Conservation (phyloP, 768 basidiomycete species). For the Pisolithus microcarpus region DNA sequence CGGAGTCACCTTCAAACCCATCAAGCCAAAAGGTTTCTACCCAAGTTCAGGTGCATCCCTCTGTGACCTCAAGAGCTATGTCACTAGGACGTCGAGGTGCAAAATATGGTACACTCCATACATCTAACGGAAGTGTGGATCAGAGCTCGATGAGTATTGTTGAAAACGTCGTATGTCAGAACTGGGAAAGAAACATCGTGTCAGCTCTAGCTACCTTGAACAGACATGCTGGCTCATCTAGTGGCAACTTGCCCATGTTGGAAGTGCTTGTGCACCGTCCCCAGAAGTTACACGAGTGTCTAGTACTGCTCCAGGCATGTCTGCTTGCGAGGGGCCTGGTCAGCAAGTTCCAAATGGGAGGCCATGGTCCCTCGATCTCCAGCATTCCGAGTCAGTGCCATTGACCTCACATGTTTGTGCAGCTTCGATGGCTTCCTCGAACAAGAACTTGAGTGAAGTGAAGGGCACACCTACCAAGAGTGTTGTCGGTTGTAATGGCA, state of each 20-base stretch:
- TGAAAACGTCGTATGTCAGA: constrained; percentile 46
- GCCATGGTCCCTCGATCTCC: constrained; percentile 18
- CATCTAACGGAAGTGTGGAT: constrained; percentile 13
- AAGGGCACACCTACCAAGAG: background rate
- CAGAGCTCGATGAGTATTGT: constrained; percentile 62
- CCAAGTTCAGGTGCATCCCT: background rate
- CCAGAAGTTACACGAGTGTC: constrained; percentile 3
- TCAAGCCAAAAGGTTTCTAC: background rate
- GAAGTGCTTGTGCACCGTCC: background rate
- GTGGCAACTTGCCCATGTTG: background rate
- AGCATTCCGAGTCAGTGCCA: constrained; percentile 11
- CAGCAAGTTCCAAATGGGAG: background rate
- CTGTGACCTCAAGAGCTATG: background rate
- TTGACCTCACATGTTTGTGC: background rate
- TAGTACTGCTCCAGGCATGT: background rate
- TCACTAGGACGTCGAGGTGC: constrained; percentile 1
- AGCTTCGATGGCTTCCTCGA: background rate
- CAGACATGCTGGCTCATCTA: background rate
- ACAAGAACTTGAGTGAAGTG: background rate
- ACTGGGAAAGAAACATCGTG: constrained; percentile 20
- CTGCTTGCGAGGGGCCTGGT: background rate
- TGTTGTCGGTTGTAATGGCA: background rate
- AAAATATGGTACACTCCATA: constrained; percentile 3
- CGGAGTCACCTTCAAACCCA: background rate
- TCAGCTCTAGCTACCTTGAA: background rate